Conservation (phyloP, 345 rosid genomes). For the Dipteronia sinensis region DNA sequence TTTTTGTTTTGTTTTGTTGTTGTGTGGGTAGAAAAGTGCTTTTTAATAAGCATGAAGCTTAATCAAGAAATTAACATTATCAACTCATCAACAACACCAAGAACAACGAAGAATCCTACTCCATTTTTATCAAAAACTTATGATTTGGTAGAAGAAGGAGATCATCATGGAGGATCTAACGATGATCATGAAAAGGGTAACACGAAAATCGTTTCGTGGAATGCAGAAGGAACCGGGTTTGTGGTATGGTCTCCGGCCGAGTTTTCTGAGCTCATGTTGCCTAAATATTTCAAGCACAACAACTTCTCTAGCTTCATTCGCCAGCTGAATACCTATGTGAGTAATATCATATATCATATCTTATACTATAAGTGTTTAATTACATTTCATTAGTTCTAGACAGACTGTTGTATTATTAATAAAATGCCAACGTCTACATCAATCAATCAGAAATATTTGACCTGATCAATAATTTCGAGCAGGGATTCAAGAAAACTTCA, state of each 20-base stretch:
- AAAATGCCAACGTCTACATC: not conserved
- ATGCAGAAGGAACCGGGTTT: slow-evolving; percentile 47
- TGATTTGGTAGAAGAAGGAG: slow-evolving; percentile 55
- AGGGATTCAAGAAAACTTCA: slow-evolving; percentile 73
- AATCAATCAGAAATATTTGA: too few relatives aligned
- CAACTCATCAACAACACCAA: slow-evolving; percentile 21
- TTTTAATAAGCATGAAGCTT: not conserved
- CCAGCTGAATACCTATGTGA: slow-evolving; percentile 68
- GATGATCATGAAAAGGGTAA: not conserved
- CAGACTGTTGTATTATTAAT: too few relatives aligned
- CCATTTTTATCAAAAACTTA: slow-evolving; percentile 65
- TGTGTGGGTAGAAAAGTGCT: not conserved
- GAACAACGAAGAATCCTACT: slow-evolving; percentile 45
- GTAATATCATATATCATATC: slow-evolving; percentile 8
- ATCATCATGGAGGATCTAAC: slow-evolving; percentile 21
- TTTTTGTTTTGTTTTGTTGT: too few relatives aligned
- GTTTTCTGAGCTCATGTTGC: slow-evolving; percentile 55
- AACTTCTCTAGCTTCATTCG: slow-evolving; percentile 75
- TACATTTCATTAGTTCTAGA: too few relatives aligned
- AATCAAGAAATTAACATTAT: not conserved
- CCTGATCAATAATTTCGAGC: not conserved
- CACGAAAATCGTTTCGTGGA: slow-evolving; percentile 54
- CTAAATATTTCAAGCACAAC: slow-evolving; percentile 72
- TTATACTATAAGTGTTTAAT: not conserved
- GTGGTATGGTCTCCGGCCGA: slow-evolving; percentile 71